Conservation (phyloP, 2,329 filamentous ascomycete species). For the Trichoderma harzianum region DNA sequence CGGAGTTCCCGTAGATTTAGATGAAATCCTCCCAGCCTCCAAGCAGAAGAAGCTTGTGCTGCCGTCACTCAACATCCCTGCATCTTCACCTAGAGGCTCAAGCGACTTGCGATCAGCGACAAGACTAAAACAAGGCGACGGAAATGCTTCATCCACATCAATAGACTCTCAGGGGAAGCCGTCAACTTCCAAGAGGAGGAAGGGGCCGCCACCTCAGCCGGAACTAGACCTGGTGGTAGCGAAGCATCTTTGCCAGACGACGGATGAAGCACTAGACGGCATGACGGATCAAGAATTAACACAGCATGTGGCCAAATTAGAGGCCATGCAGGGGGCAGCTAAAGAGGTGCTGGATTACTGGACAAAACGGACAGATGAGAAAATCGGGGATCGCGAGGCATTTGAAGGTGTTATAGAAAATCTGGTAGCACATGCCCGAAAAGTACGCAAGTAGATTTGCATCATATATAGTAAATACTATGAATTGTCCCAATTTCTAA, state of each 20-base stretch:
- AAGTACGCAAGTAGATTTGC: slow-evolving; percentile 65
- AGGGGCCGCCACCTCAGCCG: slow-evolving; percentile 65
- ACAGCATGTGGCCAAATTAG: slow-evolving; percentile 65
- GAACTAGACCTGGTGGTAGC: slow-evolving; percentile 77
- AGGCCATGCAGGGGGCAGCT: slow-evolving; percentile 67
- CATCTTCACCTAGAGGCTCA: slow-evolving; percentile 53
- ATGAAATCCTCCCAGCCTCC: slow-evolving; percentile 93
- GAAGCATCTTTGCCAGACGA: slow-evolving; percentile 75
- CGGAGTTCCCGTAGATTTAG: slow-evolving; percentile 91
- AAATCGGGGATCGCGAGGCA: slow-evolving; percentile 84
- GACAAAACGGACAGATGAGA: slow-evolving; percentile 80
- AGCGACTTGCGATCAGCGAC: slow-evolving; percentile 50
- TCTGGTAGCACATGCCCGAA: slow-evolving; percentile 84
- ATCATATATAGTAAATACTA: neutral
- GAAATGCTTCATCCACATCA: slow-evolving; percentile 55
- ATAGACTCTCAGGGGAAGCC: slow-evolving; percentile 57
- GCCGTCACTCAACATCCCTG: slow-evolving; percentile 75
- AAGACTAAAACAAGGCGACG: slow-evolving; percentile 44
- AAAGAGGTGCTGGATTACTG: slow-evolving; percentile 82
- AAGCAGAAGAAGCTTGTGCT: slow-evolving; percentile 98
- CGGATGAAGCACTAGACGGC: slow-evolving; percentile 74
- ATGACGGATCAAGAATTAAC: slow-evolving; percentile 75
- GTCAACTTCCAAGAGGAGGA: slow-evolving; percentile 42
- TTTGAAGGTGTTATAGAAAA: slow-evolving; percentile 98
- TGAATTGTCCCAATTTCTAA: slow-evolving; percentile 19